Conservation (phyloP, 805 yeast genomes). For the Candida takata region DNA sequence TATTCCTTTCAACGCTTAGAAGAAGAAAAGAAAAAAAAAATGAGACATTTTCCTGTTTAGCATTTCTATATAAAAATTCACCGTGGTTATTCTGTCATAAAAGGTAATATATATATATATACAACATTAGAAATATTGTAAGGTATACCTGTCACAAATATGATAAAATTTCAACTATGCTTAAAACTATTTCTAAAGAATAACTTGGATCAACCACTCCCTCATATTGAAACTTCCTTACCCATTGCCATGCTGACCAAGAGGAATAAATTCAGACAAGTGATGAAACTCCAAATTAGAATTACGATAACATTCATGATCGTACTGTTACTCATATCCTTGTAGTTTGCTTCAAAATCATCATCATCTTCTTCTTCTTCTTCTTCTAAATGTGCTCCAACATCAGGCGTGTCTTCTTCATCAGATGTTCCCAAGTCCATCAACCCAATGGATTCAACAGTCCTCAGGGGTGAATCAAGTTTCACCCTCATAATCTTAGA, state of each 20-base stretch:
- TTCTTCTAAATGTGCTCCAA: slow-evolving; percentile 1
- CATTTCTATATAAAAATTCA: too few relatives aligned
- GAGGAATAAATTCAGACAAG: slow-evolving; percentile 61
- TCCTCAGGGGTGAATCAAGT: slow-evolving; percentile 7
- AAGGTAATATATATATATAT: not conserved
- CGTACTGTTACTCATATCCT: slow-evolving; percentile 38
- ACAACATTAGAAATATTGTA: not conserved
- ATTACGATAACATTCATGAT: slow-evolving; percentile 45
- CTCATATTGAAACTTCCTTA: slow-evolving; percentile 31
- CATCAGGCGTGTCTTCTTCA: slow-evolving; percentile 8
- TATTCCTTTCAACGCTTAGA: slow-evolving; percentile 16
- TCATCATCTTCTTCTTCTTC: slow-evolving; percentile 9
- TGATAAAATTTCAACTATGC: too few relatives aligned
- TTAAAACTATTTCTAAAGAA: too few relatives aligned
- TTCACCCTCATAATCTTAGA: slow-evolving; percentile 61
- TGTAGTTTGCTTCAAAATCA: slow-evolving; percentile 17
- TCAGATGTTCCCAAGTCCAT: slow-evolving; percentile 7
- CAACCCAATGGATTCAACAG: slow-evolving; percentile 13
- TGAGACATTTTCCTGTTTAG: too few relatives aligned
- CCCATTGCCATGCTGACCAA: slow-evolving; percentile 42
- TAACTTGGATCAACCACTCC: too few relatives aligned
- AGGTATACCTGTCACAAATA: too few relatives aligned
- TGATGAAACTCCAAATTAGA: slow-evolving; percentile 61
- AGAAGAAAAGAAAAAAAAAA: too few relatives aligned
- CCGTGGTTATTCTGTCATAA: not conserved